A percentile compares a stretch with the other conserved stretches of the same genome.
phyloP scores from a whole-genome alignment of 768 basidiomycete genomes.

The Tremella mesenterica region DNA sequence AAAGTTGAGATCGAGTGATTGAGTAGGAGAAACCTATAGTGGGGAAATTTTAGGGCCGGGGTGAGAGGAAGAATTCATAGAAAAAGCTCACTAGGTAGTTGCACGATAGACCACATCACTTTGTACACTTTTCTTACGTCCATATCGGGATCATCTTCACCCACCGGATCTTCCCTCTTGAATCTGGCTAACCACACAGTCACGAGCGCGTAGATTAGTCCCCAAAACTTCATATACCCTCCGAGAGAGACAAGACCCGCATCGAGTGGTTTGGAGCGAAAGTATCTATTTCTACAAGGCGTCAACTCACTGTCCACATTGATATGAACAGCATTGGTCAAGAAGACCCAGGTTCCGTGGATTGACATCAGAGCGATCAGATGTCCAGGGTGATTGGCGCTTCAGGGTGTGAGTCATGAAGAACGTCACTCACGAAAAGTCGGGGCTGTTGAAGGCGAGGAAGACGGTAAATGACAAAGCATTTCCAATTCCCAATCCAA shows the following conservation, averaged over 20 bases:
- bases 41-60: no score
- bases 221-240: slow-evolving; percentile 80
- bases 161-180: slow-evolving; percentile 82
- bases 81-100: slow-evolving; percentile 63
- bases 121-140: slow-evolving; percentile 82
- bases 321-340: background rate
- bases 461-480: slow-evolving; percentile 96
- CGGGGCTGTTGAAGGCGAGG: slow-evolving; percentile 87
- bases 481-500: slow-evolving; percentile 90
- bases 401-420: no score
- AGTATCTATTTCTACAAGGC: slow-evolving; percentile 47
- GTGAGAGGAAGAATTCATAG: background rate
- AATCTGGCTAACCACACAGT: slow-evolving; percentile 80
- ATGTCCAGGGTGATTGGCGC: slow-evolving; percentile 1
- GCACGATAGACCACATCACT: slow-evolving; percentile 89
- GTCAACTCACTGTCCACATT: slow-evolving; percentile 47
- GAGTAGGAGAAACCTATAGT: no score
- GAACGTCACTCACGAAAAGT: slow-evolving; percentile 66
- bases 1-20: no score
- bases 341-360: no score
- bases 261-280: slow-evolving; percentile 45
- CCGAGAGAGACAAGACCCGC: slow-evolving; percentile 52
- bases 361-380: no score
- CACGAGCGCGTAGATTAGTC: slow-evolving; percentile 67
- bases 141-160: slow-evolving; percentile 67